Evolutionary conservation across 1,284 basidiomycete genomes (phyloP), one percentile per base, ranked within the genome.

Genomic region (Mycocalia duriaeana): DNA sequence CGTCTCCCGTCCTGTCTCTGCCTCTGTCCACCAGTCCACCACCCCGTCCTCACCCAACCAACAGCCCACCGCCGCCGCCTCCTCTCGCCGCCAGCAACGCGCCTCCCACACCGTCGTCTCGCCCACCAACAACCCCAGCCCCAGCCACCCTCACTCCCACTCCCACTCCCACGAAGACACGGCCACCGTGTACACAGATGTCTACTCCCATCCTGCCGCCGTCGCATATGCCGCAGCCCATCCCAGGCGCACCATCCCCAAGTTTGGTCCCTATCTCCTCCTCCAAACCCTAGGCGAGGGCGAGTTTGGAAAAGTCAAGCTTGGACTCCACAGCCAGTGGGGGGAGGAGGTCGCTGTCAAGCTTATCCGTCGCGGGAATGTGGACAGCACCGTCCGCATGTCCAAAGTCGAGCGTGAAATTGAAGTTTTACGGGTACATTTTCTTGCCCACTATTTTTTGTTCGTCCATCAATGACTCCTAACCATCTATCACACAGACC

Each of bases 281-380:
- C 72, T 97, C 9, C 93, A 96, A 66, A 97, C 94, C 0, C 77
- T 97, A 9, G 94, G 96, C 39, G 95, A 99, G 68, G 96, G 96
- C 57, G 96, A 99, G 73, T 99, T 99, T 64, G 96, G 95, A 48
- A 99, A 99, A 66, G 95, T 99, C 70, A 99, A 99, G 67, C 82
- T 99, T 22, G 96, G 96, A 7, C 77, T 99, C 40, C 95, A 99
- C 65, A 78, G 76, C 54, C 86, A 91, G 54, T 98, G 90, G 83
- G 95, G 94, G 23, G 94, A 98, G 66, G 95, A 99, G 65, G 94
- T 97, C n/a, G 96, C 96, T 13, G 94, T 99, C 65, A 99, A 99
- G 74, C 78, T 99, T 54, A 98, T 99, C 61, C 83, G 94, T 51
- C 75, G 94, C 42, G 93, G 94, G 25, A 96, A 90, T 65, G 85